These are phyloP conservation scores for Penicillium carneum DNA, from an alignment of 2,329 filamentous ascomycete genomes.

Conservation along the genomic window DNA sequence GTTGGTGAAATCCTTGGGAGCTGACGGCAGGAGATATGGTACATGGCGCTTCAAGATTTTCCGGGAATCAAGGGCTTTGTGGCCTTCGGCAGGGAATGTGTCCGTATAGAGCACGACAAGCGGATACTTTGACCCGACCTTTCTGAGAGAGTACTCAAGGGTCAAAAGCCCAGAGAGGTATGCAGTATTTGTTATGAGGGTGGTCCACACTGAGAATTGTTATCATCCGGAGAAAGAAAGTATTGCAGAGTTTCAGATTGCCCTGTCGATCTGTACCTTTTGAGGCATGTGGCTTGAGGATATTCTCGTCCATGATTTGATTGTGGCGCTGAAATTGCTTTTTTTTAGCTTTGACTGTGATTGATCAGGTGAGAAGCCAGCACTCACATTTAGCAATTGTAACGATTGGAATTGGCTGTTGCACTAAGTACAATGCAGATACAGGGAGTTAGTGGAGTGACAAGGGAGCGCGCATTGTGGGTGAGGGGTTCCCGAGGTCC, in stretches of 20 bases:
- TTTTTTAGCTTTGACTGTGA: neutral
- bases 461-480: too few relatives aligned
- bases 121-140: conserved; percentile 25
- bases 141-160: conserved; percentile 76
- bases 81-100: neutral
- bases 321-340: neutral
- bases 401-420: neutral
- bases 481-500: too few relatives aligned
- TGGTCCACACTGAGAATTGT: conserved; percentile 74
- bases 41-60: neutral
- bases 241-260: neutral
- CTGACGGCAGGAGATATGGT: neutral
- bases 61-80: neutral
- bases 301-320: neutral
- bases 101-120: neutral
- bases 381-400: neutral
- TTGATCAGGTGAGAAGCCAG: neutral
- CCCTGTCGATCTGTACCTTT: conserved; percentile 1
- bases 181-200: conserved; percentile 81
- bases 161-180: conserved; percentile 85
- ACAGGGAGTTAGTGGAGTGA: too few relatives aligned
- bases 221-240: neutral
- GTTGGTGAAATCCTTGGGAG: neutral
- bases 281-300: neutral
- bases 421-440: neutral